A percentile compares a stretch with the other conserved stretches of the same genome.
Evolutionary conservation across 2,329 filamentous ascomycete species (phyloP).

Genomic region (Chaetomiaceae sp.): DNA sequence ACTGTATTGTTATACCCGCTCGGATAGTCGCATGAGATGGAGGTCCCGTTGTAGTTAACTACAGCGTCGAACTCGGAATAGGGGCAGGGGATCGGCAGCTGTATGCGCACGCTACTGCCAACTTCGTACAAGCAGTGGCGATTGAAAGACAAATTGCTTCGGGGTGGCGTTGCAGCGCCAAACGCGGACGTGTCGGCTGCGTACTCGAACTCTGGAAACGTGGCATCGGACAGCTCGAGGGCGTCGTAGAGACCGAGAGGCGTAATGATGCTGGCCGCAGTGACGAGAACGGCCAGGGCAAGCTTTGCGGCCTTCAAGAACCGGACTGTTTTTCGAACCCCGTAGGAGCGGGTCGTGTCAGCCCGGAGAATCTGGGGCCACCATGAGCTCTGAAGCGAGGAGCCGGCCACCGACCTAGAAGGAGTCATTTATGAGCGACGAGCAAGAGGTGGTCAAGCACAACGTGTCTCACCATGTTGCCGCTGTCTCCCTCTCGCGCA

Average conservation of each 20-base stretch:
- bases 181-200: too few species aligned
- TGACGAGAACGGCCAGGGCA: not conserved
- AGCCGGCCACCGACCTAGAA: not conserved
- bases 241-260: slow-evolving; percentile 7
- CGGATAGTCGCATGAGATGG: not conserved
- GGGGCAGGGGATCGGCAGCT: too few species aligned
- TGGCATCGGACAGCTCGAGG: too few species aligned
- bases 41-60: not conserved
- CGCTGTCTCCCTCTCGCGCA: slow-evolving; percentile 6
- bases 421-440: not conserved
- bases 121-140: not conserved
- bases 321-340: not conserved
- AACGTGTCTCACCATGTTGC: slow-evolving; percentile 3
- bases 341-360: not conserved
- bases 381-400: not conserved
- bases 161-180: too few species aligned
- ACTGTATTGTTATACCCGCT: not conserved
- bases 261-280: not conserved
- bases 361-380: slow-evolving; percentile 3
- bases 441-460: not conserved
- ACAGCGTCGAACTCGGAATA: not conserved
- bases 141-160: too few species aligned
- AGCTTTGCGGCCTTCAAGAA: not conserved
- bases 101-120: not conserved
- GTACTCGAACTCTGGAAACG: not conserved